phyloP scores from a whole-genome alignment of 2,329 filamentous ascomycete species.

The Bipolaris cookei region DNA sequence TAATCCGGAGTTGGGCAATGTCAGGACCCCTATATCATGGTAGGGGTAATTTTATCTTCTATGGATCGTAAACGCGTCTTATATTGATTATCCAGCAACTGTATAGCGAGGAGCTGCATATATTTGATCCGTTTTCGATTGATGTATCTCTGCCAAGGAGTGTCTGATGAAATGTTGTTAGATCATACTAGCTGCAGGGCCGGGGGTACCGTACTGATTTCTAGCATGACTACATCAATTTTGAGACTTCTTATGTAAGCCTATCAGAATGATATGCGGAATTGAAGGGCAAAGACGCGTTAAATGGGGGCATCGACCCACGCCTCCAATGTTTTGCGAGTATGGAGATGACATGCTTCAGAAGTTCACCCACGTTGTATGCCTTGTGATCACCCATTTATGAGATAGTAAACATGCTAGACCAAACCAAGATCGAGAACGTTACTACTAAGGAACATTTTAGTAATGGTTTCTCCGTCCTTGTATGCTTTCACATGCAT shows the following conservation, averaged over 20 bases:
- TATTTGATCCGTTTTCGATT: not conserved
- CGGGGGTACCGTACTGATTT: not conserved
- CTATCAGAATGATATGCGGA: not conserved
- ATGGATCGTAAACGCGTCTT: not conserved
- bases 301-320: too few species aligned
- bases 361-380: not conserved
- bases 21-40: not conserved
- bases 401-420: not conserved
- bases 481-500: not conserved
- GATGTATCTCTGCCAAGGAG: not conserved
- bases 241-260: not conserved
- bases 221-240: not conserved
- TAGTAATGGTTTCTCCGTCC: not conserved
- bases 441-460: not conserved
- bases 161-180: not conserved
- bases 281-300: not conserved
- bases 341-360: not conserved
- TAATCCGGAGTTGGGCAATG: not conserved
- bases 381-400: not conserved
- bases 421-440: not conserved
- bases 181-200: too few species aligned
- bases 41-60: not conserved
- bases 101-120: not conserved
- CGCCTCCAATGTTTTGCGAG: not conserved
- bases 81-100: not conserved